Evolutionary conservation across 306 rosid genomes (phyloP).

Genomic region (Trichosanthes cucumerina): DNA sequence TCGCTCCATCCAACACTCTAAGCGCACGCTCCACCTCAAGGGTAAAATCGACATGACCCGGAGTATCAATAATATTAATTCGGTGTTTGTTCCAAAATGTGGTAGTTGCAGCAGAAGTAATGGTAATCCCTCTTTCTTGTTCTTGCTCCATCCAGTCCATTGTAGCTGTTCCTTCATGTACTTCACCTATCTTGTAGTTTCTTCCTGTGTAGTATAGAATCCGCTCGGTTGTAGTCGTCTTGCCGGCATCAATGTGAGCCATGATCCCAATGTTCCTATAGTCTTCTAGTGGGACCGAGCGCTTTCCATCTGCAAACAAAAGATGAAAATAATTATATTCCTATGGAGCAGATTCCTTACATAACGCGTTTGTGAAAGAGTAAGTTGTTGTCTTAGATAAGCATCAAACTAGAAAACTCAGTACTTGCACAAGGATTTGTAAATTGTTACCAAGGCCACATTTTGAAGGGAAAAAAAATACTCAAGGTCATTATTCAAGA

Average conservation of each 20-base stretch:
- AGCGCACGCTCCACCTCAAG: conserved; percentile 97
- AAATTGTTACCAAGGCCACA: not conserved
- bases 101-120: conserved; percentile 97
- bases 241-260: conserved; percentile 98
- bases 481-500: too few relatives aligned
- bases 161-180: conserved; percentile 92
- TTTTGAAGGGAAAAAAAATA: too few relatives aligned
- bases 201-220: conserved; percentile 84
- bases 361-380: not conserved
- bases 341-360: not conserved
- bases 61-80: conserved; percentile 92
- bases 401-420: not conserved
- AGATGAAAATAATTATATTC: not conserved
- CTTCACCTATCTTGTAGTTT: conserved; percentile 96
- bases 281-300: conserved; percentile 53
- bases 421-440: not conserved
- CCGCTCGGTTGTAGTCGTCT: conserved; percentile 88
- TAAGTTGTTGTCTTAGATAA: not conserved
- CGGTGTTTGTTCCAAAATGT: conserved; percentile 91
- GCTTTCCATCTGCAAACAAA: conserved; percentile 39
- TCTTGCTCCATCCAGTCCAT: conserved; percentile 99
- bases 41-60: conserved; percentile 93
- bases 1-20: conserved; percentile 92
- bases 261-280: conserved; percentile 93
- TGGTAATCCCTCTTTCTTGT: conserved; percentile 96